Conservation (phyloP, 768 basidiomycete species). For the Cystobasidiopsis lactophilus region DNA sequence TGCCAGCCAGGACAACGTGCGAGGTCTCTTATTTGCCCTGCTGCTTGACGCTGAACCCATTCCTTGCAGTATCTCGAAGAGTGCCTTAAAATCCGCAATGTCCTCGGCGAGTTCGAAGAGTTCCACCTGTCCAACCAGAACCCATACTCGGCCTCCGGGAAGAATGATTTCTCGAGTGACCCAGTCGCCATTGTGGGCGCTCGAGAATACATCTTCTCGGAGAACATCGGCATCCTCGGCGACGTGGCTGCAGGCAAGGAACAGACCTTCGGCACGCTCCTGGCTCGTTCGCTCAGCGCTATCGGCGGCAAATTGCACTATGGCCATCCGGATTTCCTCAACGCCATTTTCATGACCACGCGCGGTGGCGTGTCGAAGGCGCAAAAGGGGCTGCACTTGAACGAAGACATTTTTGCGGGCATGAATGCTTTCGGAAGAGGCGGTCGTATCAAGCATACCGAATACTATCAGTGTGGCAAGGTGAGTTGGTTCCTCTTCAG, state of each 20-base stretch:
- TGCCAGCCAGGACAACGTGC: constrained; percentile 98
- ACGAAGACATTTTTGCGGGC: constrained; percentile 98
- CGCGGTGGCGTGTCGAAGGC: constrained; percentile 97
- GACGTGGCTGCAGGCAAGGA: constrained; percentile 98
- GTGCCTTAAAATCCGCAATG: constrained; percentile 93
- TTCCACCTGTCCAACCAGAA: constrained; percentile 62
- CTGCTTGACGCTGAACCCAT: neutral
- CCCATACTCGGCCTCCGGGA: constrained; percentile 46
- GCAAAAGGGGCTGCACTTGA: constrained; percentile 94
- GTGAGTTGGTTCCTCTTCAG: constrained; percentile 20
- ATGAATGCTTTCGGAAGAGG: constrained; percentile 97
- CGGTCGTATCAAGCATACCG: constrained; percentile 92
- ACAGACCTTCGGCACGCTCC: constrained; percentile 94
- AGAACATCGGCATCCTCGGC: constrained; percentile 96
- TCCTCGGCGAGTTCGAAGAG: constrained; percentile 96
- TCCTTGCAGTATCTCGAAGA: constrained; percentile 58
- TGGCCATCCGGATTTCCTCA: constrained; percentile 97
- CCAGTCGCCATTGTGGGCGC: constrained; percentile 97
- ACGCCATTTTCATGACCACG: constrained; percentile 90
- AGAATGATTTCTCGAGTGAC: constrained; percentile 62
- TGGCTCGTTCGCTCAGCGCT: constrained; percentile 89
- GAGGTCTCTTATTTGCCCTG: too few relatives aligned
- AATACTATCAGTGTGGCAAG: constrained; percentile 57
- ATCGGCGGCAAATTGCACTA: constrained; percentile 97
- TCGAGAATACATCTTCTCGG: constrained; percentile 98